Conservation (phyloP, 306 rosid genomes). For the Prunus padus region DNA sequence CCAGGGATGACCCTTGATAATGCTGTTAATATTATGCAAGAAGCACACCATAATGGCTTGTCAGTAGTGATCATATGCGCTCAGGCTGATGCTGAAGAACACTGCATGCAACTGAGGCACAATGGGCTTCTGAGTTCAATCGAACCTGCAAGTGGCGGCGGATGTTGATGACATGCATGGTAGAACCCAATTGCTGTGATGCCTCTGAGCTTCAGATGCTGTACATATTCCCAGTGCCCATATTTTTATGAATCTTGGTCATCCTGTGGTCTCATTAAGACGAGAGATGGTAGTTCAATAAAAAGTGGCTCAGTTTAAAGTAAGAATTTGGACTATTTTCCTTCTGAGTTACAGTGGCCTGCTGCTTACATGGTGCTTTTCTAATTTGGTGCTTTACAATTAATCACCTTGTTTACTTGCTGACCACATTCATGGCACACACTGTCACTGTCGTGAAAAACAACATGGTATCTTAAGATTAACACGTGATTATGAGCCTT, state of each 20-base stretch:
- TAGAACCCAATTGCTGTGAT: not conserved
- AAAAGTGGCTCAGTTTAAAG: conserved; percentile 30
- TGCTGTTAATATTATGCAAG: conserved; percentile 83
- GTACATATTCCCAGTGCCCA: conserved; percentile 36
- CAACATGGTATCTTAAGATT: no score
- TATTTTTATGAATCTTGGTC: conserved; percentile 19
- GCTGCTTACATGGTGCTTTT: not conserved
- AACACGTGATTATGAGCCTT: no score
- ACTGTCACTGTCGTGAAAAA: no score
- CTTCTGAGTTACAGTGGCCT: not conserved
- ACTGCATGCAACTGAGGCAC: conserved; percentile 71
- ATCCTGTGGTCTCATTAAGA: conserved; percentile 14
- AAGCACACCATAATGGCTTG: conserved; percentile 66
- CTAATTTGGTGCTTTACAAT: not conserved
- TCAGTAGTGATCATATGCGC: conserved; percentile 67
- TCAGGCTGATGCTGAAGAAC: conserved; percentile 79
- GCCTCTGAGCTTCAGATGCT: conserved; percentile 23
- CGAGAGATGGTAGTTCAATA: conserved; percentile 33
- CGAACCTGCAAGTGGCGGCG: conserved; percentile 70
- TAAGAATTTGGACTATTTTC: not conserved
- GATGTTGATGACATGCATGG: conserved; percentile 34
- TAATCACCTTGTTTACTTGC: not conserved
- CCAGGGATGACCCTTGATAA: conserved; percentile 77
- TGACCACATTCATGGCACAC: no score
- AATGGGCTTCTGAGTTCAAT: conserved; percentile 76